Percentiles rank a stretch among this genome's conserved stretches.
Evolutionary conservation across 148 eudicot genomes (phyloP).

Genomic region (Heliosperma pusillum): DNA sequence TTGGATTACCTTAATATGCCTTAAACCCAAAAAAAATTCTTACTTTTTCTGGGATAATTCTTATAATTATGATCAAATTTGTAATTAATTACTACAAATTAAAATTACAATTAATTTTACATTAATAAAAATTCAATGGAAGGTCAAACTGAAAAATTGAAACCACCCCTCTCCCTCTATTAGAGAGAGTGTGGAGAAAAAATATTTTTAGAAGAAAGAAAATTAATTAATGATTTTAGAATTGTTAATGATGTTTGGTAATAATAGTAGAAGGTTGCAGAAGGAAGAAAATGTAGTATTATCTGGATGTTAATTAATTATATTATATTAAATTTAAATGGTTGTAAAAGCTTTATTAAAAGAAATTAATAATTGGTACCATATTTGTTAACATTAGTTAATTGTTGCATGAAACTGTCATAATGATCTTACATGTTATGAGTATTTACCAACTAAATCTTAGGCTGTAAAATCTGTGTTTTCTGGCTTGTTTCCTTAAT

Average conservation of each 20-base stretch:
- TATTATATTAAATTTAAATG: not conserved
- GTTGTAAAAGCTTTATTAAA: not conserved
- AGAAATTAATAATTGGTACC: not conserved
- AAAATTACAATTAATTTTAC: conserved; percentile 5
- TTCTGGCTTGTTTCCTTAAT: too few species aligned
- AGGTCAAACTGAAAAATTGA: not conserved
- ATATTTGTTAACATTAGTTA: too few species aligned
- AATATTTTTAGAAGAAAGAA: conserved; percentile 13
- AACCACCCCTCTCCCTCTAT: conserved; percentile 12
- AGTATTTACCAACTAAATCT: not conserved
- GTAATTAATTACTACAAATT: not conserved
- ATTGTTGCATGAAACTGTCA: not conserved
- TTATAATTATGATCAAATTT: conserved; percentile 1
- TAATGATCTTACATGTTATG: not conserved
- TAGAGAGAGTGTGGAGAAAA: conserved; percentile 5
- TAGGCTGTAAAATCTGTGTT: not conserved
- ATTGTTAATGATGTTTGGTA: not conserved
- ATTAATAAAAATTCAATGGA: conserved; percentile 2
- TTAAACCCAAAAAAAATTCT: conserved; percentile 10
- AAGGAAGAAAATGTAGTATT: not conserved
- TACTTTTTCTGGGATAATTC: conserved; percentile 2
- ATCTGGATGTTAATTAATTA: not conserved
- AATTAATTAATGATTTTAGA: not conserved
- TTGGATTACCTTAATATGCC: conserved; percentile 25
- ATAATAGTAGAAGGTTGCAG: conserved; percentile 12